Evolutionary conservation across 805 yeast species (phyloP).

Genomic region (Sporopachydermia quercuum): DNA sequence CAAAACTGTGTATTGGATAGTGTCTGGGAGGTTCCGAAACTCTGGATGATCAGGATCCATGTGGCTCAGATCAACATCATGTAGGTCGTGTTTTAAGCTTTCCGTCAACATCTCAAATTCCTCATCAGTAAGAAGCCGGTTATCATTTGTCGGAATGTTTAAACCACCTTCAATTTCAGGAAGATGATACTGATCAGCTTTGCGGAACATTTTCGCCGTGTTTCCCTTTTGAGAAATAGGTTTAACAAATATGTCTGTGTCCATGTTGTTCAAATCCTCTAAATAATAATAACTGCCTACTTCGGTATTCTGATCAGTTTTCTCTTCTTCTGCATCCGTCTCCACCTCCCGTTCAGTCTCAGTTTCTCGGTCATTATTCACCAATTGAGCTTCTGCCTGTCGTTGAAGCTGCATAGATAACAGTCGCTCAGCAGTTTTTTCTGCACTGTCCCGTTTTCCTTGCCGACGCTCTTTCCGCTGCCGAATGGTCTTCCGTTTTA

Average conservation of each 20-base stretch:
- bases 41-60: conserved; percentile 77
- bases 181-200: conserved; percentile 72
- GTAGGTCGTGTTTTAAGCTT: conserved; percentile 45
- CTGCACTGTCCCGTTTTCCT: conserved; percentile 56
- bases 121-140: conserved; percentile 57
- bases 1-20: conserved; percentile 77
- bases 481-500: conserved; percentile 67
- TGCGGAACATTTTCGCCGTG: conserved; percentile 22
- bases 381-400: conserved; percentile 22
- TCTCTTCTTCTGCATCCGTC: conserved; percentile 2
- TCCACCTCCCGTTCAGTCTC: conserved; percentile 4
- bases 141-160: conserved; percentile 40
- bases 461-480: conserved; percentile 59
- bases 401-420: conserved; percentile 68
- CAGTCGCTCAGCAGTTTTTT: conserved; percentile 64
- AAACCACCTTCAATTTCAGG: conserved; percentile 50
- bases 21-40: conserved; percentile 60
- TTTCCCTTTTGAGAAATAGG: conserved; percentile 2
- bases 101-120: conserved; percentile 50
- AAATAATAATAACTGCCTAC: no score
- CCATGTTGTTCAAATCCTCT: no score
- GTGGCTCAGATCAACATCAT: conserved; percentile 51
- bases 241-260: no score
- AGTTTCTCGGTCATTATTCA: conserved; percentile 11
- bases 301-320: no score